phyloP scores from a whole-genome alignment of 495 filamentous ascomycete genomes.

The Aspergillus conjunctus region DNA sequence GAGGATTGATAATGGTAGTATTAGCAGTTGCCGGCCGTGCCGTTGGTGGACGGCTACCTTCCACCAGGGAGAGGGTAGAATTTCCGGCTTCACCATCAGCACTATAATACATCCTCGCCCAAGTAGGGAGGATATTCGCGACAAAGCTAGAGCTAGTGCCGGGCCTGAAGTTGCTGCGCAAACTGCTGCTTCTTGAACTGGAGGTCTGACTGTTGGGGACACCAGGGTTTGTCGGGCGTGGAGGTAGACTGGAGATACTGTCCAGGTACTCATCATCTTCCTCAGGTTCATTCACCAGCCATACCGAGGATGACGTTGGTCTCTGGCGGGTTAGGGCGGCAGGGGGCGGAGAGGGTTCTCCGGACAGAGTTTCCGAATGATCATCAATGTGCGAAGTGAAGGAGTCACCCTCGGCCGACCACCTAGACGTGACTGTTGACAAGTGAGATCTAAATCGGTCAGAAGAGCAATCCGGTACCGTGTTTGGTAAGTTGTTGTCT shows the following conservation, averaged over 20 bases:
- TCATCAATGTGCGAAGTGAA: slow-evolving; percentile 28
- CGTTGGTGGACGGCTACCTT: slow-evolving; percentile 36
- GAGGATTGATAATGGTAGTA: slow-evolving; percentile 36
- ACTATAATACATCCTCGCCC: slow-evolving; percentile 53
- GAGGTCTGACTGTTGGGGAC: slow-evolving; percentile 40
- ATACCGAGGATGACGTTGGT: slow-evolving; percentile 45
- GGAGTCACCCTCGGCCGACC: slow-evolving; percentile 47
- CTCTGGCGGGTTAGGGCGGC: slow-evolving; percentile 34
- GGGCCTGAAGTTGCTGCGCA: slow-evolving; percentile 39
- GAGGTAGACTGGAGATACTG: slow-evolving; percentile 45
- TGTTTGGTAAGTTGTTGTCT: slow-evolving; percentile 27
- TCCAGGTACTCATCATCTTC: slow-evolving; percentile 41
- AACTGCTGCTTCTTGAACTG: slow-evolving; percentile 42
- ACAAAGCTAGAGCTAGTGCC: slow-evolving; percentile 54
- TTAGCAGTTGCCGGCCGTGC: slow-evolving; percentile 35
- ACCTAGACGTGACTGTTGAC: slow-evolving; percentile 71
- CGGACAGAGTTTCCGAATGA: slow-evolving; percentile 22
- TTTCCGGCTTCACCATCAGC: slow-evolving; percentile 36
- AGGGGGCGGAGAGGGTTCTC: slow-evolving; percentile 28
- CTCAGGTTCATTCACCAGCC: slow-evolving; percentile 48
- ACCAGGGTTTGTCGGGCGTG: slow-evolving; percentile 36
- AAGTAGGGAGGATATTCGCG: slow-evolving; percentile 53
- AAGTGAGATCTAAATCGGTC: slow-evolving; percentile 73
- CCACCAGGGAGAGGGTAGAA: slow-evolving; percentile 38
- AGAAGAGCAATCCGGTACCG: slow-evolving; percentile 39